phyloP scores from a whole-genome alignment of 2,329 filamentous ascomycete species.

The Calonectria naviculata region DNA sequence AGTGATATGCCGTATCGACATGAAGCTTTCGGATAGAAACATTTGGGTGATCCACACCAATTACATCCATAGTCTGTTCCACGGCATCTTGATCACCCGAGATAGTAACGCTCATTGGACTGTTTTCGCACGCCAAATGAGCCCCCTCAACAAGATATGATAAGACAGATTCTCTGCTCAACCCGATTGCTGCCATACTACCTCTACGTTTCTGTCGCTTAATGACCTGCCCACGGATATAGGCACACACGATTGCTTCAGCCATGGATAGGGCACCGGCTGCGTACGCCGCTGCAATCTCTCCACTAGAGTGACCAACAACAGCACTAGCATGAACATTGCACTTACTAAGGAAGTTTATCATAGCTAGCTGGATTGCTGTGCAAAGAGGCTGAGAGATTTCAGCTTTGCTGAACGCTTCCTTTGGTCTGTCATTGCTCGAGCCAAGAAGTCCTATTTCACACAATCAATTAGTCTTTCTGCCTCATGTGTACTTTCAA shows the following conservation, averaged over 20 bases:
- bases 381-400: neutral
- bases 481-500: no score
- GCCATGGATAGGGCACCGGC: neutral
- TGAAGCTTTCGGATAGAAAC: neutral
- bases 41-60: neutral
- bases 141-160: constrained; percentile 38
- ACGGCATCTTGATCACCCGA: neutral
- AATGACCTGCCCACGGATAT: neutral
- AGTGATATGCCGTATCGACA: neutral
- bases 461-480: no score
- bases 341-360: neutral
- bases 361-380: neutral
- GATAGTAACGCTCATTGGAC: constrained; percentile 44
- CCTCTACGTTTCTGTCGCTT: constrained; percentile 25
- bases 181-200: constrained; percentile 53
- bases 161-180: constrained; percentile 43
- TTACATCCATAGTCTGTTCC: neutral
- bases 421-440: neutral
- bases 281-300: neutral
- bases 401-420: neutral
- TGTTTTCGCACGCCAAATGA: constrained; percentile 51
- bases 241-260: neutral
- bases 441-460: neutral
- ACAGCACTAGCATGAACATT: neutral
- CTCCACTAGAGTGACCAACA: neutral